These are phyloP conservation scores for Zelonia costaricensis DNA, from an alignment of 208 protist species.

Conservation along the genomic window DNA sequence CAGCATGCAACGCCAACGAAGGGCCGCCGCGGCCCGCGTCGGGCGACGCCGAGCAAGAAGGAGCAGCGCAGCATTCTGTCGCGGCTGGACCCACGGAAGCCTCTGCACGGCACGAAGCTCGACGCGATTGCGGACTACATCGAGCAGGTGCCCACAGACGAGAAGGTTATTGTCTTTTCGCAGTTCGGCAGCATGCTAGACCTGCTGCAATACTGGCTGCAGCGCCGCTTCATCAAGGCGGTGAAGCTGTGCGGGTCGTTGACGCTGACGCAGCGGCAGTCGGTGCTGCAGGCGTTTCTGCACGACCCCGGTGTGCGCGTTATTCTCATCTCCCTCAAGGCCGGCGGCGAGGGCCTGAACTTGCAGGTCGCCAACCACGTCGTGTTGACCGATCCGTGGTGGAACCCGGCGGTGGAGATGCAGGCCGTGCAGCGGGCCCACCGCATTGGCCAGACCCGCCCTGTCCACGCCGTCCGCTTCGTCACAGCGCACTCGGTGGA, in stretches of 20 bases:
- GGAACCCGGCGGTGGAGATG: slow-evolving; percentile 98
- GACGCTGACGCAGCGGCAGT: slow-evolving; percentile 76
- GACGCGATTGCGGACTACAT: slow-evolving; percentile 90
- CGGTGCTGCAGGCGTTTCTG: slow-evolving; percentile 83
- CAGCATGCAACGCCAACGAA: slow-evolving; percentile 5
- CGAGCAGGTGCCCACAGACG: slow-evolving; percentile 53
- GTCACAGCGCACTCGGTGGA: slow-evolving; percentile 92
- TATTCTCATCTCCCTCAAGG: slow-evolving; percentile 98
- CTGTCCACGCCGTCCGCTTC: slow-evolving; percentile 96
- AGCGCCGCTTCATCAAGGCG: slow-evolving; percentile 66
- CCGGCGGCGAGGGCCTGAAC: slow-evolving; percentile 99
- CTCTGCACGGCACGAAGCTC: slow-evolving; percentile 88
- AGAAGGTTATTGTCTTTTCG: slow-evolving; percentile 94
- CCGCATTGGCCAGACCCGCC: slow-evolving; percentile 97
- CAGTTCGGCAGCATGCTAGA: slow-evolving; percentile 98
- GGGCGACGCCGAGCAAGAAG: slow-evolving; percentile 30
- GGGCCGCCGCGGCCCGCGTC: not conserved
- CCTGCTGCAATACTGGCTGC: slow-evolving; percentile 90
- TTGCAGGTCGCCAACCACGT: slow-evolving; percentile 98
- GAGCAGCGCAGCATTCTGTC: slow-evolving; percentile 61
- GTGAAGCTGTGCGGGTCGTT: slow-evolving; percentile 93
- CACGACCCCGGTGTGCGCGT: slow-evolving; percentile 87
- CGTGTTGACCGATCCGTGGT: slow-evolving; percentile 98
- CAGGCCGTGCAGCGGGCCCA: slow-evolving; percentile 98
- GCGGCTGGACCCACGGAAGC: slow-evolving; percentile 75